Evolutionary conservation across 2,329 filamentous ascomycete species (phyloP).

Genomic region (Exophiala lecanii-corni): DNA sequence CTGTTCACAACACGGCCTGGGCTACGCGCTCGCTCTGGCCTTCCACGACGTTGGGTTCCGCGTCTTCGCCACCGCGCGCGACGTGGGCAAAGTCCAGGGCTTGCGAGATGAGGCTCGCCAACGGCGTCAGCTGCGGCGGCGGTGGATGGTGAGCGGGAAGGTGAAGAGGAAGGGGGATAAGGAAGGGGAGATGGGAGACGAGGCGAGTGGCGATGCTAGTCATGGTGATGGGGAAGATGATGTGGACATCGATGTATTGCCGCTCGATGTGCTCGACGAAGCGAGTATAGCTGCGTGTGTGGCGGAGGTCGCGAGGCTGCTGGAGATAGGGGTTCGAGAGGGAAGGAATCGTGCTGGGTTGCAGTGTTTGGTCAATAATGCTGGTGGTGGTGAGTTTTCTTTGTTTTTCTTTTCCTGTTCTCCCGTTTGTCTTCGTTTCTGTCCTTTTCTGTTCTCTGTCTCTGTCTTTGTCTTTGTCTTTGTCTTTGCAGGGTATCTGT

Average conservation of each 20-base stretch:
- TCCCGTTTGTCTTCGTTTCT: neutral
- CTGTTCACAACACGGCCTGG: slow-evolving; percentile 31
- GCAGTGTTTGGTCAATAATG: slow-evolving; percentile 46
- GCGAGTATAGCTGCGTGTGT: slow-evolving; percentile 11
- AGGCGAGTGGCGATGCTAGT: neutral
- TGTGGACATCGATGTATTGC: slow-evolving; percentile 17
- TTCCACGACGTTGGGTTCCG: slow-evolving; percentile 33
- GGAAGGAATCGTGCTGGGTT: slow-evolving; percentile 25
- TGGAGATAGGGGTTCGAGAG: slow-evolving; percentile 13
- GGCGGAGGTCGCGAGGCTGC: slow-evolving; percentile 10
- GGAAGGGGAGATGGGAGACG: too few species aligned
- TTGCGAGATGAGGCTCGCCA: slow-evolving; percentile 6
- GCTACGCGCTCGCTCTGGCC: slow-evolving; percentile 33
- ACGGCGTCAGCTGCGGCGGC: neutral
- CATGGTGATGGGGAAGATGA: neutral
- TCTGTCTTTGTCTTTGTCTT: neutral
- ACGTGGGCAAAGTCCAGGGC: slow-evolving; percentile 29
- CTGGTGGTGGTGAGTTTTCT: slow-evolving; percentile 33
- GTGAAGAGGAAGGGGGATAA: too few species aligned
- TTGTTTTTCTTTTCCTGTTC: neutral
- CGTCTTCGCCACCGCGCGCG: slow-evolving; percentile 38
- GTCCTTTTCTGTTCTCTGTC: too few species aligned
- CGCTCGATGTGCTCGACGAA: slow-evolving; percentile 15
- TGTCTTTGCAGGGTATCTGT: too few species aligned
- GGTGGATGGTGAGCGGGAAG: neutral